Percentiles rank a stretch among this genome's conserved stretches.
phyloP scores from a whole-genome alignment of 495 filamentous ascomycete species.

The Aspergillus hancockii region DNA sequence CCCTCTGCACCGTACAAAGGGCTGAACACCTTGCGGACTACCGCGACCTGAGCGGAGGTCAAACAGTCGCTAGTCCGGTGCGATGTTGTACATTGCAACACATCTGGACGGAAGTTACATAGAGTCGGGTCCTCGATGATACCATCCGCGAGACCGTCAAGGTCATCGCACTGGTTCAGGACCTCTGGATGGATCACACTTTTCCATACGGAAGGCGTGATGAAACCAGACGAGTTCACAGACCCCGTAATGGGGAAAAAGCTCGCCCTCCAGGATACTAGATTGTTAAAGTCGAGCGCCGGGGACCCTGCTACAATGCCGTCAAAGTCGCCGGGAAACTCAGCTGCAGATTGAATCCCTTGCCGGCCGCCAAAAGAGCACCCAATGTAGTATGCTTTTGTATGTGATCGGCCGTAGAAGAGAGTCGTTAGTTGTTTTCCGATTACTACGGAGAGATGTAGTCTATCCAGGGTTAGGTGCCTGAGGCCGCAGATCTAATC shows the following conservation, averaged over 20 bases:
- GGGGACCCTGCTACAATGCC: slow-evolving; percentile 57
- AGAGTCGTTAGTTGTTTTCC: slow-evolving; percentile 12
- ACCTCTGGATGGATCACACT: slow-evolving; percentile 47
- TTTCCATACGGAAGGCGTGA: slow-evolving; percentile 43
- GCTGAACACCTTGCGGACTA: slow-evolving; percentile 48
- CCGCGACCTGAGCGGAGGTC: slow-evolving; percentile 48
- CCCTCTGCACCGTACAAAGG: slow-evolving; percentile 43
- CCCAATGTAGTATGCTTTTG: slow-evolving; percentile 44
- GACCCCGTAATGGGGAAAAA: slow-evolving; percentile 35
- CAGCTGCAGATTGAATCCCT: slow-evolving; percentile 37
- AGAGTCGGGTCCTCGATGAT: slow-evolving; percentile 54
- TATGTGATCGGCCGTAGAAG: slow-evolving; percentile 11
- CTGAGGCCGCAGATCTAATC: neutral
- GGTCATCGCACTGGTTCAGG: slow-evolving; percentile 55
- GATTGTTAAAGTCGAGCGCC: slow-evolving; percentile 37
- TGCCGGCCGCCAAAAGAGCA: slow-evolving; percentile 49
- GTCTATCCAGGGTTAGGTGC: neutral
- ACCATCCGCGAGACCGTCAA: slow-evolving; percentile 55
- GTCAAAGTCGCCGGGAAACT: slow-evolving; percentile 51
- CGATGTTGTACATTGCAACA: slow-evolving; percentile 45
- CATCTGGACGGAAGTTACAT: slow-evolving; percentile 49
- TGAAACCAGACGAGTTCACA: slow-evolving; percentile 38
- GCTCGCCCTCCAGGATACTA: slow-evolving; percentile 40
- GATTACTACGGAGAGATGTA: neutral
- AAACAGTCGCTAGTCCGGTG: slow-evolving; percentile 22